phyloP scores from a whole-genome alignment of 768 basidiomycete genomes.

The Megacollybia marginata region DNA sequence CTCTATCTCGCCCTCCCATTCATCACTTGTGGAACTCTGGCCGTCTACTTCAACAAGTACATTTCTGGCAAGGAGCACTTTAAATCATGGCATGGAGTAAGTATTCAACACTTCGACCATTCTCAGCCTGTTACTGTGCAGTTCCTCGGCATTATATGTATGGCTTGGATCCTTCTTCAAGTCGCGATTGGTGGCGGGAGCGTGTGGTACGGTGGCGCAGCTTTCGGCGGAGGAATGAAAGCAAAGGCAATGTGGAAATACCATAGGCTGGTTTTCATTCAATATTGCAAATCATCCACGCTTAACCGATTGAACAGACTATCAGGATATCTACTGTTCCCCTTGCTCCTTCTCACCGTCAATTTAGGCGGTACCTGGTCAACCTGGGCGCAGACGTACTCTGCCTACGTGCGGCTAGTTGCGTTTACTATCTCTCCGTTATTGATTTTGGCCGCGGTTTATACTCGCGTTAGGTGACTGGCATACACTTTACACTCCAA shows the following conservation, averaged over 20 bases:
- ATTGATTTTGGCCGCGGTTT: constrained; percentile 35
- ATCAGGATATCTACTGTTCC: constrained; percentile 69
- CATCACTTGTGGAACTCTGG: constrained; percentile 51
- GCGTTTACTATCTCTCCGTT: constrained; percentile 52
- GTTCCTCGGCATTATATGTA: constrained; percentile 58
- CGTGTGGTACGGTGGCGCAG: constrained; percentile 65
- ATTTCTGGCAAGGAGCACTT: constrained; percentile 48
- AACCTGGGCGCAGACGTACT: constrained; percentile 40
- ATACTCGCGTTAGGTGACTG: constrained; percentile 49
- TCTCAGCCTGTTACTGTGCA: constrained; percentile 15
- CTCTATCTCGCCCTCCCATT: constrained; percentile 47
- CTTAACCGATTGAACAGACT: constrained; percentile 29
- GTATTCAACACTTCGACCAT: constrained; percentile 10
- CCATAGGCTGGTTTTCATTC: constrained; percentile 45
- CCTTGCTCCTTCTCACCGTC: constrained; percentile 51
- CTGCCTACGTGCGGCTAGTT: constrained; percentile 32
- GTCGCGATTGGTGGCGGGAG: constrained; percentile 61
- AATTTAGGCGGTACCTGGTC: constrained; percentile 71
- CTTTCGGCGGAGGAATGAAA: constrained; percentile 63
- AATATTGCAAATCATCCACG: no score
- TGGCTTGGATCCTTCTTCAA: constrained; percentile 58
- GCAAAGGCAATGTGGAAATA: constrained; percentile 81
- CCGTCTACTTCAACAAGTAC: constrained; percentile 58
- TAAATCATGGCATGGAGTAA: constrained; percentile 69
- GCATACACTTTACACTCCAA: neutral